A percentile compares a stretch with the other conserved stretches of the same genome.
Conservation (phyloP, 1,284 basidiomycete genomes). For the Porogramme epimiltina region DNA sequence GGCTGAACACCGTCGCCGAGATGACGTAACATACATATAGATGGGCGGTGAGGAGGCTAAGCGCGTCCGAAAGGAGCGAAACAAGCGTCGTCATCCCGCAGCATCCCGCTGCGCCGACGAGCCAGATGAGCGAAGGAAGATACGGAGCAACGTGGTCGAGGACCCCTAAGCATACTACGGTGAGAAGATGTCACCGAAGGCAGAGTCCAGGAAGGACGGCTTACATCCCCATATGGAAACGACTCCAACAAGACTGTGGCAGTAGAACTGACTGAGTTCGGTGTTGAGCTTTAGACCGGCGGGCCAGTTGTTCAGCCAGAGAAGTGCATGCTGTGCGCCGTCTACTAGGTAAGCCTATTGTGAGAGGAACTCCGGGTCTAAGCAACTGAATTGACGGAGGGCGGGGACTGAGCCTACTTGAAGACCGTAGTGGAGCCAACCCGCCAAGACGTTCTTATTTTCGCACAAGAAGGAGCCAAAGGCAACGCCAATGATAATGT, state of each 20-base stretch:
- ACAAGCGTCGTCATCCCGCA: slow-evolving; percentile 75
- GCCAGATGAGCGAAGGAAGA: slow-evolving; percentile 48
- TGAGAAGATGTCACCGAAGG: neutral
- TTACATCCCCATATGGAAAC: slow-evolving; percentile 71
- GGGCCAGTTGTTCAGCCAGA: slow-evolving; percentile 95
- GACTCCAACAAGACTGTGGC: slow-evolving; percentile 65
- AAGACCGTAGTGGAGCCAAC: slow-evolving; percentile 38
- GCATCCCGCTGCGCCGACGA: slow-evolving; percentile 56
- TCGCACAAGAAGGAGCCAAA: slow-evolving; percentile 71
- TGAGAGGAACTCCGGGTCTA: neutral
- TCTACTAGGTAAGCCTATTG: slow-evolving; percentile 47
- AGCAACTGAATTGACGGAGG: neutral
- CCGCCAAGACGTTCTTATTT: slow-evolving; percentile 50
- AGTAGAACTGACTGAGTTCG: slow-evolving; percentile 85
- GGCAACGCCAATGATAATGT: slow-evolving; percentile 80
- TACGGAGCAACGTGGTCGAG: slow-evolving; percentile 41
- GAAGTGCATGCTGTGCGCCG: slow-evolving; percentile 55
- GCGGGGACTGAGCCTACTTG: slow-evolving; percentile 39
- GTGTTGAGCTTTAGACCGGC: slow-evolving; percentile 96
- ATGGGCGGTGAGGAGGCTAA: slow-evolving; percentile 73
- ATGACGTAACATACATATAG: slow-evolving; percentile 73
- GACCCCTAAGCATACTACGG: slow-evolving; percentile 31
- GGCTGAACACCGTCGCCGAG: slow-evolving; percentile 65
- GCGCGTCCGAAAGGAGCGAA: slow-evolving; percentile 67
- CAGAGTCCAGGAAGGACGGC: slow-evolving; percentile 21